Percentiles rank a stretch among this genome's conserved stretches.
Conservation (phyloP, 1,139 yeast genomes). For the Waltiozyma sp. region DNA sequence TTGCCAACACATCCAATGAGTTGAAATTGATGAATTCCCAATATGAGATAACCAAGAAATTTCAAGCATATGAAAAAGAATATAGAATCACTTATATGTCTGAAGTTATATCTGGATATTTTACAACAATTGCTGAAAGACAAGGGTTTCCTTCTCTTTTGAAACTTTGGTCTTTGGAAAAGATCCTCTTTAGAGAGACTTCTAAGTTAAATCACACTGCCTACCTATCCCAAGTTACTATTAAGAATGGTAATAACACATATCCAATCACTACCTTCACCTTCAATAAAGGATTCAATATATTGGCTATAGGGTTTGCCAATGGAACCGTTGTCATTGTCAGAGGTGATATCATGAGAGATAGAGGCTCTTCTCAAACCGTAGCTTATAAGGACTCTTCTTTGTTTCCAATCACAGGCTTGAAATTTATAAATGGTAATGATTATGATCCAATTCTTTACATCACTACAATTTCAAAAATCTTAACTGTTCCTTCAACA, state of each 20-base stretch:
- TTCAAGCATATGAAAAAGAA: constrained; percentile 54
- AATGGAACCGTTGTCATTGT: constrained; percentile 77
- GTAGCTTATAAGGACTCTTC: constrained; percentile 49
- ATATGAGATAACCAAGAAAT: constrained; percentile 35
- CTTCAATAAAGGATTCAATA: constrained; percentile 11
- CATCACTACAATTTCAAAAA: constrained; percentile 44
- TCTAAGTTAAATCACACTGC: constrained; percentile 21
- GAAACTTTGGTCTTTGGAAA: constrained; percentile 63
- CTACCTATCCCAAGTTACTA: constrained; percentile 31
- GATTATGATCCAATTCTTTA: constrained; percentile 18
- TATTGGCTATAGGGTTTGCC: constrained; percentile 69
- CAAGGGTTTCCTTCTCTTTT: constrained; percentile 60
- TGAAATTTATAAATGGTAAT: constrained; percentile 39
- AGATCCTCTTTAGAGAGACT: constrained; percentile 24
- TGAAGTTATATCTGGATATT: constrained; percentile 18
- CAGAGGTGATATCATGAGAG: constrained; percentile 81
- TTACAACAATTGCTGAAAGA: constrained; percentile 65
- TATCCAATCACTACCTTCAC: constrained; percentile 17
- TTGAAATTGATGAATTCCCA: constrained; percentile 48
- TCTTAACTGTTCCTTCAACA: constrained; percentile 64
- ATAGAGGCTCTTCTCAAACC: constrained; percentile 84
- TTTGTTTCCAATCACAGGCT: constrained; percentile 69
- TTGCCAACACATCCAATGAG: constrained; percentile 46
- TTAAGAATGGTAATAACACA: constrained; percentile 23
- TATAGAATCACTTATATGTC: constrained; percentile 48